A percentile compares a stretch with the other conserved stretches of the same genome.
These are phyloP conservation scores for Aspergillus jensenii DNA, from an alignment of 2,329 filamentous ascomycete genomes.

Conservation along the genomic window DNA sequence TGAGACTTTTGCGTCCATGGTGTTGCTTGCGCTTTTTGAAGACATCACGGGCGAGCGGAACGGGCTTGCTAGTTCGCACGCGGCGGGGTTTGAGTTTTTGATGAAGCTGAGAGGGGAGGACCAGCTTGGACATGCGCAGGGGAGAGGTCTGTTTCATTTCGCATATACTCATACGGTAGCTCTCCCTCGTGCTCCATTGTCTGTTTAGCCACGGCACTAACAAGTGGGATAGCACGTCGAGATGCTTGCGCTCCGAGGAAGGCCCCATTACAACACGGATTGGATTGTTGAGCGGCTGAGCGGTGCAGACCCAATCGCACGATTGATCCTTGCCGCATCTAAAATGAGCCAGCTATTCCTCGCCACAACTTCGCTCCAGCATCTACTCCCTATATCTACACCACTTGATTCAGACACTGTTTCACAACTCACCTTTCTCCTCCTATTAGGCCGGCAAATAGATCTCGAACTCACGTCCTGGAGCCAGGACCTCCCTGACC, in stretches of 20 bases:
- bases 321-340: slow-evolving; percentile 30
- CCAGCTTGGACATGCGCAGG: slow-evolving; percentile 29
- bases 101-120: slow-evolving; percentile 33
- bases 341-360: slow-evolving; percentile 32
- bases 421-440: slow-evolving; percentile 24
- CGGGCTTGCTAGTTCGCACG: slow-evolving; percentile 36
- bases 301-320: slow-evolving; percentile 30
- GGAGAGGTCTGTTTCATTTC: slow-evolving; percentile 38
- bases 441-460: slow-evolving; percentile 21
- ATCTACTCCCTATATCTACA: not conserved
- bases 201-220: not conserved
- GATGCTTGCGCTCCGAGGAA: slow-evolving; percentile 34
- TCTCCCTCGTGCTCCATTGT: not conserved
- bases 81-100: slow-evolving; percentile 35
- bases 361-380: slow-evolving; percentile 21
- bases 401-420: slow-evolving; percentile 14
- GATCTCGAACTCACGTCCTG: slow-evolving; percentile 33
- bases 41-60: slow-evolving; percentile 39
- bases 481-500: slow-evolving; percentile 30
- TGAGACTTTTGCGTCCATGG: slow-evolving; percentile 38
- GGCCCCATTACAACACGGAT: slow-evolving; percentile 29
- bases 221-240: slow-evolving; percentile 31
- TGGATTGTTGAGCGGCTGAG: slow-evolving; percentile 29
- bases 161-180: slow-evolving; percentile 38
- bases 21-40: slow-evolving; percentile 39